Evolutionary conservation across 2,329 filamentous ascomycete genomes (phyloP).

Genomic region (Macrophomina tecta): DNA sequence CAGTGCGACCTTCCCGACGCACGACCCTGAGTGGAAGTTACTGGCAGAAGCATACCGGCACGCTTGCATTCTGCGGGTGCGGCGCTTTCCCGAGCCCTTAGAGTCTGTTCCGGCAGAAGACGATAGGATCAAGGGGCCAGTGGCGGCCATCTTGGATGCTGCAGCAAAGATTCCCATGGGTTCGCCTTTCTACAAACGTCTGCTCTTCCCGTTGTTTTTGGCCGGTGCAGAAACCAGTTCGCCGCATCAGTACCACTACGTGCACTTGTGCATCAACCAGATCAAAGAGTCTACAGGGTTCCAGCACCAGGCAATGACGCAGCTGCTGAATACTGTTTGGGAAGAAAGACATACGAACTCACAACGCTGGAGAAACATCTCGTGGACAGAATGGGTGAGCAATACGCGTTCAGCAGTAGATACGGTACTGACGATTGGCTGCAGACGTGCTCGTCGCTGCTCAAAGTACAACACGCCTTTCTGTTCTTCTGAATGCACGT

Average conservation of each 20-base stretch:
- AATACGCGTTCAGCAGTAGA: neutral
- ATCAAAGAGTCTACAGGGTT: constrained; percentile 29
- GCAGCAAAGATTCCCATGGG: constrained; percentile 28
- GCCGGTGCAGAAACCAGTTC: constrained; percentile 32
- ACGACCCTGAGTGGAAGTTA: constrained; percentile 29
- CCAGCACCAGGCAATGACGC: constrained; percentile 29
- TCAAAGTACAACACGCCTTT: constrained; percentile 31
- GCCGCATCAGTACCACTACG: constrained; percentile 32
- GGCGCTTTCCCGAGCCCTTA: constrained; percentile 30
- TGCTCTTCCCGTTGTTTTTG: constrained; percentile 32
- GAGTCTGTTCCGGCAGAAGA: constrained; percentile 28
- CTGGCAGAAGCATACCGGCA: constrained; percentile 31
- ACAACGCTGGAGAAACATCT: constrained; percentile 22
- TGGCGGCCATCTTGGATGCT: constrained; percentile 29
- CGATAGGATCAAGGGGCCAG: constrained; percentile 25
- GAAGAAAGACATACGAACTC: constrained; percentile 19
- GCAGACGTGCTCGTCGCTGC: constrained; percentile 30
- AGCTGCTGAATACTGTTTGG: constrained; percentile 30
- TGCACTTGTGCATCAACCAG: constrained; percentile 29
- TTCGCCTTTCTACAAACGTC: constrained; percentile 30
- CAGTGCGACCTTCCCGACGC: constrained; percentile 16
- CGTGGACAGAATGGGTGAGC: constrained; percentile 32
- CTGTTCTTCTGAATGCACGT: constrained; percentile 29
- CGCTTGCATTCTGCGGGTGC: constrained; percentile 28
- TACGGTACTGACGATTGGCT: neutral